A percentile compares a stretch with the other conserved stretches of the same genome.
Conservation (phyloP, 352 stramenopile genomes). For the Phytophthora sansomeana region DNA sequence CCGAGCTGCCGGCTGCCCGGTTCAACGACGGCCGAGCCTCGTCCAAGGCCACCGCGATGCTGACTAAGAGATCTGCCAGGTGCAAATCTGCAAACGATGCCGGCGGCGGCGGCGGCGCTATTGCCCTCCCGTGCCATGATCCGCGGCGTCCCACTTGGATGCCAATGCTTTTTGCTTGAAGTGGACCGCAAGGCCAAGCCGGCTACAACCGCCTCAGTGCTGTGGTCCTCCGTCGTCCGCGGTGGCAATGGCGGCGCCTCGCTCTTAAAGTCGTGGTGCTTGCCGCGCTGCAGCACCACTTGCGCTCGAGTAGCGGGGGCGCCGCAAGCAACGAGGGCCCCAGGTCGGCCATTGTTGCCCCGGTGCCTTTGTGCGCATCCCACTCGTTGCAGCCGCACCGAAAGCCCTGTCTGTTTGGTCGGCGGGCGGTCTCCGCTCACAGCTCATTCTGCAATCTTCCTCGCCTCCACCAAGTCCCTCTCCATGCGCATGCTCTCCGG, state of each 20-base stretch:
- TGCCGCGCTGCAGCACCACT: too few species aligned
- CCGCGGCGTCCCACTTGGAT: constrained; percentile 16
- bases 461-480: not conserved
- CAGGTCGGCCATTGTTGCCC: not conserved
- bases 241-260: too few species aligned
- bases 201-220: not conserved
- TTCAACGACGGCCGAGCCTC: constrained; percentile 15
- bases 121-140: constrained; percentile 15
- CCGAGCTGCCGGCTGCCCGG: constrained; percentile 1
- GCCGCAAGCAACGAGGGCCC: not conserved
- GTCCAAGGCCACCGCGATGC: not conserved
- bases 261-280: not conserved
- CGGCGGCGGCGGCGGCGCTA: not conserved
- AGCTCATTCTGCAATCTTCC: constrained; percentile 36
- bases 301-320: too few species aligned
- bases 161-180: not conserved
- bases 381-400: constrained; percentile 34
- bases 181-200: not conserved
- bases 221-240: too few species aligned
- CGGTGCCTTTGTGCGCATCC: constrained; percentile 29
- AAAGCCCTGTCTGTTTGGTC: constrained; percentile 29
- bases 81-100: constrained; percentile 27
- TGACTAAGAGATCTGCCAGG: constrained; percentile 26
- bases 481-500: constrained; percentile 28
- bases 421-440: constrained; percentile 13